Conservation (phyloP, 2,329 filamentous ascomycete genomes). For the Pseudogymnoascus verrucosus region DNA sequence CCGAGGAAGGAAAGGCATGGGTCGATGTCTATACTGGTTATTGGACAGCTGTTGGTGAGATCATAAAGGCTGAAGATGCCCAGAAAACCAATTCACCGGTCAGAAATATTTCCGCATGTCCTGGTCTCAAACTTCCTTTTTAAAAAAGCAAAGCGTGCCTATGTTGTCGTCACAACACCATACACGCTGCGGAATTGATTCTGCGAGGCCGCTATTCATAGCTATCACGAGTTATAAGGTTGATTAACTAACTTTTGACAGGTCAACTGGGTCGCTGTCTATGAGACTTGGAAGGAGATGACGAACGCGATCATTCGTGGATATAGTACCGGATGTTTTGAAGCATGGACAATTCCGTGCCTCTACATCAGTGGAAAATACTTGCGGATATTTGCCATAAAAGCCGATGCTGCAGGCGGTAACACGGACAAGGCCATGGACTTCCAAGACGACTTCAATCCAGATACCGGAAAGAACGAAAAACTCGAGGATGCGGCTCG, state of each 20-base stretch:
- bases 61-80: slow-evolving; percentile 58
- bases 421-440: slow-evolving; percentile 36
- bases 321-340: slow-evolving; percentile 67
- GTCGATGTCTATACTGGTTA: slow-evolving; percentile 74
- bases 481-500: slow-evolving; percentile 86
- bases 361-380: slow-evolving; percentile 84
- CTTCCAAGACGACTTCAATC: slow-evolving; percentile 76
- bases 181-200: neutral
- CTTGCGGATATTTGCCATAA: slow-evolving; percentile 79
- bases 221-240: neutral
- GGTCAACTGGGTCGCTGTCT: slow-evolving; percentile 62
- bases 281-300: slow-evolving; percentile 82
- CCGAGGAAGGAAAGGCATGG: slow-evolving; percentile 70
- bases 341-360: slow-evolving; percentile 87
- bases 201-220: neutral
- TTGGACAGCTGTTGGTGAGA: slow-evolving; percentile 72
- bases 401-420: slow-evolving; percentile 64
- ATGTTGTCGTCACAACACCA: neutral
- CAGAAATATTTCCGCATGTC: neutral
- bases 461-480: slow-evolving; percentile 67
- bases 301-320: slow-evolving; percentile 69
- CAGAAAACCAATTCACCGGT: slow-evolving; percentile 24
- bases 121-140: neutral
- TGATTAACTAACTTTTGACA: neutral
- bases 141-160: neutral